Conservation (phyloP, 257 asterid species). For the Penstemon eatonii region DNA sequence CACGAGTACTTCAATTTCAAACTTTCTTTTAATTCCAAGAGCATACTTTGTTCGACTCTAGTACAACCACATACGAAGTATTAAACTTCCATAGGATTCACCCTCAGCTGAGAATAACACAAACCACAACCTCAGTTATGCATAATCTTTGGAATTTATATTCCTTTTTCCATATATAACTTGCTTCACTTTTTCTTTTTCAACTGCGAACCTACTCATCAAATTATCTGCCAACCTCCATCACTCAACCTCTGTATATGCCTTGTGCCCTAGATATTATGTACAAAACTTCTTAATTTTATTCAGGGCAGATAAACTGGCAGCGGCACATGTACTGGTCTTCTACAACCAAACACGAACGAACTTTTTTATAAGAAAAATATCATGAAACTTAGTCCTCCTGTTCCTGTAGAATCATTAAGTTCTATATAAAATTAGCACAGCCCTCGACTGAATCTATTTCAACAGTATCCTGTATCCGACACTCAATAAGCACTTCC, state of each 20-base stretch:
- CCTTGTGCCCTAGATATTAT: background rate
- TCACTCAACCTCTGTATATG: background rate
- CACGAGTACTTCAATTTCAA: background rate
- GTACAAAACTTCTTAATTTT: background rate
- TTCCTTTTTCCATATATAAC: background rate
- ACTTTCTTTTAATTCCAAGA: background rate
- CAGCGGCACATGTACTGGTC: background rate
- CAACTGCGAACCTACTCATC: background rate
- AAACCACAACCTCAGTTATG: no score
- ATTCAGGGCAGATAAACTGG: background rate
- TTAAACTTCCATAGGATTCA: background rate
- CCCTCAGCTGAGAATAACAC: no score
- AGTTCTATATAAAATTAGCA: background rate
- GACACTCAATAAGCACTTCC: constrained; percentile 4
- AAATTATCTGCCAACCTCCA: background rate
- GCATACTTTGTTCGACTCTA: background rate
- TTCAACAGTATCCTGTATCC: background rate
- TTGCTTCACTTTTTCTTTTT: background rate
- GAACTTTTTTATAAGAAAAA: background rate
- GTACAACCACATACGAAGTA: background rate
- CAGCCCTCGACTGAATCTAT: constrained; percentile 1
- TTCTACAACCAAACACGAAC: background rate
- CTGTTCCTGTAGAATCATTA: background rate
- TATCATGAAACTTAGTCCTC: background rate
- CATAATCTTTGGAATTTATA: background rate